A percentile compares a stretch with the other conserved stretches of the same genome.
Conservation (phyloP, 108 stramenopile species). For the Fistulifera pelliculosa region DNA sequence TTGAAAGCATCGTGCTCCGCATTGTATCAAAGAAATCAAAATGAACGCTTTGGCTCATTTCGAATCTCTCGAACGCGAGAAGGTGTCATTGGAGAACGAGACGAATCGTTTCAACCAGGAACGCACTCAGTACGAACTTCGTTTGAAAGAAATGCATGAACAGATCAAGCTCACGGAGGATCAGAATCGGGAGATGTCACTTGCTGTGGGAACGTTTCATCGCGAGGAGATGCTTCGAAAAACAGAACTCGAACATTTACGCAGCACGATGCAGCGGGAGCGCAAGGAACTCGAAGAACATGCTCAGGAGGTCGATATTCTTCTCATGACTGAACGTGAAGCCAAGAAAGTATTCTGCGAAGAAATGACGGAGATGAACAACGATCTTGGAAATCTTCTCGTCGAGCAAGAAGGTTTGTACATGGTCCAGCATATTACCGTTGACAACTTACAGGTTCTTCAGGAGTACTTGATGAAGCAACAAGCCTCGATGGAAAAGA, state of each 20-base stretch:
- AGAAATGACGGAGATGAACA: slow-evolving; percentile 4
- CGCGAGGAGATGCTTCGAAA: too few relatives aligned
- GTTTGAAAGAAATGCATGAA: slow-evolving; percentile 6
- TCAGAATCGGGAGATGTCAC: too few relatives aligned
- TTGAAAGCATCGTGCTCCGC: too few relatives aligned
- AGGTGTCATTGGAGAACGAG: neutral
- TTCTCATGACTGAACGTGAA: neutral
- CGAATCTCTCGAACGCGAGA: slow-evolving; percentile 1
- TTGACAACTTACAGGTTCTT: neutral
- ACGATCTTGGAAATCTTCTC: neutral
- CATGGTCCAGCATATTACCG: neutral
- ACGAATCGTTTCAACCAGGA: slow-evolving; percentile 1
- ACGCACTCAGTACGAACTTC: neutral
- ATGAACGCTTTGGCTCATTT: too few relatives aligned
- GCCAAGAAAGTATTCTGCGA: neutral
- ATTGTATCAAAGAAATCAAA: too few relatives aligned
- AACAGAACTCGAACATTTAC: too few relatives aligned
- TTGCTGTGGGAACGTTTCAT: too few relatives aligned
- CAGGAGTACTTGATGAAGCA: neutral
- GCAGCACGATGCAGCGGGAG: too few relatives aligned
- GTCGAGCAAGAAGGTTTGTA: slow-evolving; percentile 5
- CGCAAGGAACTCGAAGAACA: too few relatives aligned
- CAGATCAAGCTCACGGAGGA: neutral
- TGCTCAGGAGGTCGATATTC: too few relatives aligned
- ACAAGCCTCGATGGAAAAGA: too few relatives aligned